phyloP scores from a whole-genome alignment of 2,329 filamentous ascomycete species.

The Neoarthrinium moseri region DNA sequence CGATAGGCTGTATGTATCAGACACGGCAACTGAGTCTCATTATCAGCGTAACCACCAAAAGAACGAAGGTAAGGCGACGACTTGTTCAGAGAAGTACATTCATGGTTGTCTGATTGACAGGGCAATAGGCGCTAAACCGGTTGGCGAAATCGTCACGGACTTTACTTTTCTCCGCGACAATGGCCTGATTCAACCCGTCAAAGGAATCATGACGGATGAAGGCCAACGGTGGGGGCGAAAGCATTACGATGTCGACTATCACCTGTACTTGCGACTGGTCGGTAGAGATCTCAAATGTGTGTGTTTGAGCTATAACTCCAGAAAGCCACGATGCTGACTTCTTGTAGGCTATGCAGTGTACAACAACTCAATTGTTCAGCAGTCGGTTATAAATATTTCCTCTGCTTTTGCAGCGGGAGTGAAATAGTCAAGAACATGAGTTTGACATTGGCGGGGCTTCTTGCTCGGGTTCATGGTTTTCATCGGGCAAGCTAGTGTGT shows the following conservation, averaged over 20 bases:
- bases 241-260: constrained; percentile 21
- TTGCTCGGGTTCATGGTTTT: too few species aligned
- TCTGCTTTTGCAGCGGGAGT: constrained; percentile 1
- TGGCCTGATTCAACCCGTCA: constrained; percentile 15
- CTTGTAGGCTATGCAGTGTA: constrained; percentile 1
- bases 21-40: constrained; percentile 15
- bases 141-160: constrained; percentile 24
- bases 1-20: background rate
- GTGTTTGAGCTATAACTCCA: background rate
- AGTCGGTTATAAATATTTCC: constrained; percentile 1
- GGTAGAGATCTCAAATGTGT: constrained; percentile 24
- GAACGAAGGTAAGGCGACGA: constrained; percentile 12
- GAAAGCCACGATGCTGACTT: background rate
- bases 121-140: constrained; percentile 16
- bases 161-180: constrained; percentile 22
- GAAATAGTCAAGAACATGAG: too few species aligned
- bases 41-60: constrained; percentile 16
- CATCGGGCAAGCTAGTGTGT: too few species aligned
- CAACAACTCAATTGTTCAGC: background rate
- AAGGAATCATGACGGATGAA: background rate
- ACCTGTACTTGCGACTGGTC: constrained; percentile 22
- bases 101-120: constrained; percentile 7
- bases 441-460: too few species aligned
- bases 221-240: constrained; percentile 6
- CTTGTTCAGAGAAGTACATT: too few species aligned